Base-by-base conservation (phyloP, 2,329 filamentous ascomycete genomes). In the Tolypocladium guangdongense region DNA sequence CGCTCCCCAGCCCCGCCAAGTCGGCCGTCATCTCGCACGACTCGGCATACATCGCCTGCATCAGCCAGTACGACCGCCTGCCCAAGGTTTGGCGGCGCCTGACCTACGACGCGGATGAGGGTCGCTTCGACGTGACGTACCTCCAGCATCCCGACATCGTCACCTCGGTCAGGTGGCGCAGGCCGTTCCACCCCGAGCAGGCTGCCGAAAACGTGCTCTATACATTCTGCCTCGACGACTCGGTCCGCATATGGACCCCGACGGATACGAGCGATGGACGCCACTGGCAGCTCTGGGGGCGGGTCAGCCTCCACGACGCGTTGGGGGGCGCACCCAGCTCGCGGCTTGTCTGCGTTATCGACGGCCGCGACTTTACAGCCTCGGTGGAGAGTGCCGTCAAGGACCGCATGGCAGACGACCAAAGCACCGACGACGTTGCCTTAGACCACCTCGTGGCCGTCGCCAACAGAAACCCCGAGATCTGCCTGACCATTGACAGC, bases 11-110 rank as follows among this genome's bases (percentile, higher is more conserved):
- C 63, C 78, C 85, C 0, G 82, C 82, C 38, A 87, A 87, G 63
- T 81, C 86, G 54, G 90, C 90, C 3, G 75, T 78, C 10, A 83
- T 96, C 60, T 96, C 92, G 1, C 89, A 89, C 58, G 92, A 96
- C 67, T 91, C 89, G 14, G 84, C 85, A 22, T 83, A 95, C 56
- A 89, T 97, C 52, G 92, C 90, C 20, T 91, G 88, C 1, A 81
- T 87, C 14, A 87, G 90, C 43, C 74, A 78, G 50, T 82, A 88
- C 64, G 93, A 97, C 68, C 80, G 86, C 51, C 73, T 97, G 22
- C 84, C 95, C 59, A 97, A 99, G 71, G 81, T 97, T 62, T 99
- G 95, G 93, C 83, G 90, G 58, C 81, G 92, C 52, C 74, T 95
- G 27, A 87, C 87, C 10, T 96, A 92, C 65, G 90, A 90, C 16